Evolutionary conservation across 768 basidiomycete genomes (phyloP).

Genomic region (Auricularia sp.): DNA sequence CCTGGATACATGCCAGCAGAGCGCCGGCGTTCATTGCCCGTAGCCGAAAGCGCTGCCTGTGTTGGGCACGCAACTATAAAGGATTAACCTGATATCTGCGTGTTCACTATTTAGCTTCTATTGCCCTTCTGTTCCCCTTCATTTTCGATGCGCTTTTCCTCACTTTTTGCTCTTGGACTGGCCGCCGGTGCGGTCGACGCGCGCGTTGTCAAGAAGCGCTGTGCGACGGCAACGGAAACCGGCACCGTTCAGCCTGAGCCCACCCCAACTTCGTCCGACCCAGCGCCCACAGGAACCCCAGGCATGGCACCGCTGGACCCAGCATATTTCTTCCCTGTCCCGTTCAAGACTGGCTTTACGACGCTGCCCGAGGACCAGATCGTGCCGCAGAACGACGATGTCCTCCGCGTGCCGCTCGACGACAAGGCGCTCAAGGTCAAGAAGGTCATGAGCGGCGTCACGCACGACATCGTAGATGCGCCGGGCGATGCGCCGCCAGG

Average conservation of each 20-base stretch:
- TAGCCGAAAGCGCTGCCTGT: no score
- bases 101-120: background rate
- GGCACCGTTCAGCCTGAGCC: background rate
- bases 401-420: background rate
- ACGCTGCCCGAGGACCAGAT: background rate
- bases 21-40: no score
- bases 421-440: background rate
- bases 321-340: background rate
- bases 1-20: no score
- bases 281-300: background rate
- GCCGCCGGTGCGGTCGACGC: background rate
- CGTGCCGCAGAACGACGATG: background rate
- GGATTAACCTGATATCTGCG: background rate
- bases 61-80: no score
- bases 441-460: background rate
- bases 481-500: background rate
- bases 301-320: background rate
- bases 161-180: background rate
- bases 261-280: background rate
- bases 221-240: background rate
- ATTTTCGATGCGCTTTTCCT: background rate
- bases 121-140: background rate
- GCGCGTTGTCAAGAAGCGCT: background rate
- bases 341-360: background rate
- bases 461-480: background rate